Percentiles rank a stretch among this genome's conserved stretches.
Evolutionary conservation across 2,329 filamentous ascomycete genomes (phyloP).

Genomic region (Pleoardoris graminearum): DNA sequence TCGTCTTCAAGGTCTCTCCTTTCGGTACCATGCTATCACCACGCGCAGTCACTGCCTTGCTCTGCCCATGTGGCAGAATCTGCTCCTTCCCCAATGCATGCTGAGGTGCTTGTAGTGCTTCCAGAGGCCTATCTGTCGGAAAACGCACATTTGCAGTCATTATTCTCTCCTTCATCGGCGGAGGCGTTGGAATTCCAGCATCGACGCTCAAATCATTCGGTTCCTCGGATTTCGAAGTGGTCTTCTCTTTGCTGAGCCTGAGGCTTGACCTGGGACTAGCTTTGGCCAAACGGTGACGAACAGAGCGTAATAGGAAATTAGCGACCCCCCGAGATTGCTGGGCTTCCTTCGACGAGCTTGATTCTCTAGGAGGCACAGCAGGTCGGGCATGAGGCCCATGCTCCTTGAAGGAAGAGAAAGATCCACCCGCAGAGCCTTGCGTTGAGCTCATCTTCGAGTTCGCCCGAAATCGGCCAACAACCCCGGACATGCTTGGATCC

Average conservation of each 20-base stretch:
- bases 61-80: constrained; percentile 8
- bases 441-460: constrained; percentile 29
- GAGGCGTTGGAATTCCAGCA: constrained; percentile 9
- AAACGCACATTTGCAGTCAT: neutral
- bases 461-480: constrained; percentile 18
- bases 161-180: constrained; percentile 6
- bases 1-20: constrained; percentile 9
- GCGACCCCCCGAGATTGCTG: constrained; percentile 31
- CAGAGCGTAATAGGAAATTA: constrained; percentile 30
- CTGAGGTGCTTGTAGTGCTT: constrained; percentile 17
- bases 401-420: constrained; percentile 29
- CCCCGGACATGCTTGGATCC: constrained; percentile 26
- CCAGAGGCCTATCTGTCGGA: neutral
- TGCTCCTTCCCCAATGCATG: constrained; percentile 16
- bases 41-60: neutral
- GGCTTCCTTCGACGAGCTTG: constrained; percentile 39
- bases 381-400: constrained; percentile 21
- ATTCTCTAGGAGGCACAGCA: constrained; percentile 35
- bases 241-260: neutral
- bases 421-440: constrained; percentile 24
- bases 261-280: neutral
- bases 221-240: neutral
- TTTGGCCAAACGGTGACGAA: constrained; percentile 25
- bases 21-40: neutral
- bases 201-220: constrained; percentile 9